Base-by-base conservation (phyloP, 2,329 filamentous ascomycete species). In the Pezicula neosporulosa region DNA sequence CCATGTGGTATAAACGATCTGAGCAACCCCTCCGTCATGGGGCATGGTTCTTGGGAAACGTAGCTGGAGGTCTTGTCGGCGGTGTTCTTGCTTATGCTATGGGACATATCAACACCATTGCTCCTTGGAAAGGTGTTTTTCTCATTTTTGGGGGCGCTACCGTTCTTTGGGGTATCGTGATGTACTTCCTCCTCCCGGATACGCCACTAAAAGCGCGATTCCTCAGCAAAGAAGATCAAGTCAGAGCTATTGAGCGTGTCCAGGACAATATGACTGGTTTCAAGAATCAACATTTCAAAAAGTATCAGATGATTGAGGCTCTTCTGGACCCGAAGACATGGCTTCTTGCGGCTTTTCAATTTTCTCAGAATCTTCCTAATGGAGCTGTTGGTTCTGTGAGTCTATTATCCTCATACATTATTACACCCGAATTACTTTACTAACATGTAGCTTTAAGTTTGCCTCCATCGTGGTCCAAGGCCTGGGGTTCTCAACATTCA, bases 191-290 rank as follows among this genome's bases (percentile, higher is more conserved):
- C 2, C 61, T 70, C 3, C 64, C 68, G 3, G 67, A 70, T 51
- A 57, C 65, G 3, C 67, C 68, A 2, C 59, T 60, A 1, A 67
- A 62, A 47, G 67, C 61, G 1, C 36, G 56, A 8, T 69, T 68
- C 41, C 54, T 70, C 4, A 64, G 44, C 24, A 53, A 66, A 7
- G 56, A 61, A 0, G 64, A 69, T 46, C 59, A 63, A 6, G 44
- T 66, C 18, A 51, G 66, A 24, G 68, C 67, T 5, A 63, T 68
- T 3, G 57, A 65, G 33, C 56, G 66, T 9, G 63, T 70, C 5
- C 51, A 63, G 3, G 56, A 50, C 6, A 68, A 70, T 41, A 58
- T 67, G 49, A 70, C 65, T 3, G 68, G 67, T 12, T 67, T 69
- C 45, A 68, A 70, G 53, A 68, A 67, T 44, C 67, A 66, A 47